Evolutionary conservation across 2,329 filamentous ascomycete genomes (phyloP).

Genomic region (Colletotrichum sansevieriae): DNA sequence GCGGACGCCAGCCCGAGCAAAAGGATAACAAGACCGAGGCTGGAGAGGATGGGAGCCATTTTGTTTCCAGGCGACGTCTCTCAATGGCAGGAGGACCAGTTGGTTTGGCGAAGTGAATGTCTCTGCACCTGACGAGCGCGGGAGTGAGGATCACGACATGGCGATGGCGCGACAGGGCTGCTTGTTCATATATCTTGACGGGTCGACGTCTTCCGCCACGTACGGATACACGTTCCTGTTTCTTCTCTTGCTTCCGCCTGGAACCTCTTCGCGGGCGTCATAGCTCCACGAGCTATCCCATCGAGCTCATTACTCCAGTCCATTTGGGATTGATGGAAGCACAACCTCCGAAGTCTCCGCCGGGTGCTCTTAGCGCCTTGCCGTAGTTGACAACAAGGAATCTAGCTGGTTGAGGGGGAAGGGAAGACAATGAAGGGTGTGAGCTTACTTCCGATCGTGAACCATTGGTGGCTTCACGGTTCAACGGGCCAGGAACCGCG

Average conservation of each 20-base stretch:
- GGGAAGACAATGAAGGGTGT: neutral
- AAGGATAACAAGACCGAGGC: conserved; percentile 41
- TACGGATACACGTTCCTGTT: accelerated
- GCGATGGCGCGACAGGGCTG: neutral
- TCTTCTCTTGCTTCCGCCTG: neutral
- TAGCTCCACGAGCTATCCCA: too few species aligned
- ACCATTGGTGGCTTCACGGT: conserved; percentile 20
- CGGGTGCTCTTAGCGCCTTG: neutral
- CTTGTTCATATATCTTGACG: conserved; percentile 24
- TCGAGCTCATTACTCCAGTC: neutral
- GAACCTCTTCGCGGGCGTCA: too few species aligned
- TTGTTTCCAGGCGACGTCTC: neutral
- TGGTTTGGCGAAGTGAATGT: neutral
- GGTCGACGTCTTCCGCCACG: neutral
- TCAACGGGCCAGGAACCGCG: conserved; percentile 39
- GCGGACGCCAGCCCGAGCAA: conserved; percentile 49
- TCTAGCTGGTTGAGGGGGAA: neutral
- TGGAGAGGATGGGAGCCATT: conserved; percentile 33
- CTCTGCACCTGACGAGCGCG: neutral
- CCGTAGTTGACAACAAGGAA: neutral
- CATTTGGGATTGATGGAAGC: conserved; percentile 27
- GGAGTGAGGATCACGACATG: neutral
- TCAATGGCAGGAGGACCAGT: neutral
- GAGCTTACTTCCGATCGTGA: neutral
- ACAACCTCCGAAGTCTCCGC: conserved; percentile 18